phyloP scores from a whole-genome alignment of 208 protist species.

The Phytomonas sp. region DNA sequence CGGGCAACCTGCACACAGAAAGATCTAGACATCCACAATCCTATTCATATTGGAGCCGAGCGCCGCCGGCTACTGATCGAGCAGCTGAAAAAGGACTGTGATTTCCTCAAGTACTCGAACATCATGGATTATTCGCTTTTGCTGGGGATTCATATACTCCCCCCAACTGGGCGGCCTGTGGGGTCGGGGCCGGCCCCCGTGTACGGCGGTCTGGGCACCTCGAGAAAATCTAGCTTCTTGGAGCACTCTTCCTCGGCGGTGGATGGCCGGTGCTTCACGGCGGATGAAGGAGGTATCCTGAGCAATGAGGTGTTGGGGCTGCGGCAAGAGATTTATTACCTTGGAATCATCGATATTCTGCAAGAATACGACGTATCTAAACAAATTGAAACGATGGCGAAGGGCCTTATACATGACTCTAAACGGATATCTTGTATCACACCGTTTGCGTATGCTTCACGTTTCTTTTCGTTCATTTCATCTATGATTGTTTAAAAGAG shows the following conservation, averaged over 20 bases:
- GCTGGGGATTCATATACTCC: slow-evolving; percentile 83
- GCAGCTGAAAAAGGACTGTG: slow-evolving; percentile 82
- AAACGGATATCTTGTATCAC: slow-evolving; percentile 82
- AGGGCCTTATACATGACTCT: slow-evolving; percentile 51
- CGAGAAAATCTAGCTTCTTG: not conserved
- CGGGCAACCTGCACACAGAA: slow-evolving; percentile 87
- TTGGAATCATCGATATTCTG: slow-evolving; percentile 93
- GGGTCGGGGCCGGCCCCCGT: not conserved
- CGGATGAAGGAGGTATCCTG: slow-evolving; percentile 76
- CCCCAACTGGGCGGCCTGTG: slow-evolving; percentile 2
- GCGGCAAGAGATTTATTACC: slow-evolving; percentile 83
- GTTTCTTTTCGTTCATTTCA: slow-evolving; percentile 87
- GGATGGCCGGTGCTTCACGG: slow-evolving; percentile 74
- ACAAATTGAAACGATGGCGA: slow-evolving; percentile 54
- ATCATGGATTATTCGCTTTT: slow-evolving; percentile 94
- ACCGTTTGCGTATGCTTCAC: slow-evolving; percentile 71
- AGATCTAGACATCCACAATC: slow-evolving; percentile 83
- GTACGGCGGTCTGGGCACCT: not conserved
- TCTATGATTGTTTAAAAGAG: slow-evolving; percentile 74
- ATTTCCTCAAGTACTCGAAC: slow-evolving; percentile 73
- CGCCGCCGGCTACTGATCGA: slow-evolving; percentile 66
- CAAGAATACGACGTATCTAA: slow-evolving; percentile 87
- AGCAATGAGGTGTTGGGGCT: slow-evolving; percentile 50
- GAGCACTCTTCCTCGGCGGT: not conserved
- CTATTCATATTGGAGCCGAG: slow-evolving; percentile 60